A percentile compares a stretch with the other conserved stretches of the same genome.
These are phyloP conservation scores for Cyphellophora attinorum DNA, from an alignment of 2,329 filamentous ascomycete species.

Conservation along the genomic window DNA sequence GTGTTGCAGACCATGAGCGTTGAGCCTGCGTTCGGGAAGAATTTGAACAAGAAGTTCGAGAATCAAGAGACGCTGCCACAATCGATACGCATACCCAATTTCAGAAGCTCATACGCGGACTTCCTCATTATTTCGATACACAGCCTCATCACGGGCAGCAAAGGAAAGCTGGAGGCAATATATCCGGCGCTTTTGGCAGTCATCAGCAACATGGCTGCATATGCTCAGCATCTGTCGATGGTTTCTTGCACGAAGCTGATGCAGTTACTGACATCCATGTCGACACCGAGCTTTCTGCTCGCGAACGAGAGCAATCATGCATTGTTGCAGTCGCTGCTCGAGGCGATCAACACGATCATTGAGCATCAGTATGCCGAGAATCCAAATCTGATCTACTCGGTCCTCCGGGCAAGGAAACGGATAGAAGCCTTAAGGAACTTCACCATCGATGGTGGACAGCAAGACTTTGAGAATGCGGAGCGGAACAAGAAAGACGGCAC, in stretches of 20 bases:
- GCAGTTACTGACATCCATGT: slow-evolving; percentile 86
- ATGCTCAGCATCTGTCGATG: slow-evolving; percentile 66
- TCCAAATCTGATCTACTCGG: slow-evolving; percentile 66
- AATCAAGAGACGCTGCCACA: slow-evolving; percentile 78
- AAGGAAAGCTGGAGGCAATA: slow-evolving; percentile 80
- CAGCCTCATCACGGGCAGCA: slow-evolving; percentile 79
- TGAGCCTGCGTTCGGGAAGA: slow-evolving; percentile 80
- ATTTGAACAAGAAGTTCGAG: slow-evolving; percentile 80
- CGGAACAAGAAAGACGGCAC: slow-evolving; percentile 29
- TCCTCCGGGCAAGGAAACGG: slow-evolving; percentile 69
- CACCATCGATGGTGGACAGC: slow-evolving; percentile 82
- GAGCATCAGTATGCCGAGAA: slow-evolving; percentile 76
- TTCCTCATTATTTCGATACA: slow-evolving; percentile 94
- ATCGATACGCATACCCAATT: slow-evolving; percentile 71
- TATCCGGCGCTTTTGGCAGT: slow-evolving; percentile 88
- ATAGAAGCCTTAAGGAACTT: slow-evolving; percentile 81
- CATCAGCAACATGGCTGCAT: slow-evolving; percentile 84
- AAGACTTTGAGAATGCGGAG: slow-evolving; percentile 65
- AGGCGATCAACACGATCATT: slow-evolving; percentile 80
- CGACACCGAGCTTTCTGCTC: slow-evolving; percentile 80
- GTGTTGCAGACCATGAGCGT: slow-evolving; percentile 89
- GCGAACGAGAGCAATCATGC: slow-evolving; percentile 86
- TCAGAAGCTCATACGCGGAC: slow-evolving; percentile 84
- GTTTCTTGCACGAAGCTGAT: slow-evolving; percentile 72
- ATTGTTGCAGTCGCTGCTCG: slow-evolving; percentile 70